Evolutionary conservation across 495 filamentous ascomycete species (phyloP).

Genomic region (Hypoxylon fragiforme): DNA sequence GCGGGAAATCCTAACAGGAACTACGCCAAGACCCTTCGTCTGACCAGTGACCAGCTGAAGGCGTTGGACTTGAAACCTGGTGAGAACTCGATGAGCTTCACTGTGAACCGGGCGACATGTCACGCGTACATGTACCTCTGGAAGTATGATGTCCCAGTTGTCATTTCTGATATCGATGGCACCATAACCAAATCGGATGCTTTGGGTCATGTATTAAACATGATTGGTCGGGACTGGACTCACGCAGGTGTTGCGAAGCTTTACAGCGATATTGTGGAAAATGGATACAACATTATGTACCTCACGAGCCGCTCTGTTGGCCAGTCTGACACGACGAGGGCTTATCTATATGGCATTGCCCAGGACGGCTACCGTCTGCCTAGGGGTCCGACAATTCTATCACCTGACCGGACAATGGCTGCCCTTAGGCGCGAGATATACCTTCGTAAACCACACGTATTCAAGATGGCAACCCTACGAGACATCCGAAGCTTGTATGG

Average conservation of each 20-base stretch:
- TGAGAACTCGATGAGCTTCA: slow-evolving; percentile 91
- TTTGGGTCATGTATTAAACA: slow-evolving; percentile 94
- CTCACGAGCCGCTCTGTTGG: slow-evolving; percentile 92
- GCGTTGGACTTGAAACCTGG: slow-evolving; percentile 79
- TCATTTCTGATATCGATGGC: slow-evolving; percentile 98
- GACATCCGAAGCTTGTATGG: slow-evolving; percentile 90
- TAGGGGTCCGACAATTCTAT: slow-evolving; percentile 89
- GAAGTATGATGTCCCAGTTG: slow-evolving; percentile 85
- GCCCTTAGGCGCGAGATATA: slow-evolving; percentile 93
- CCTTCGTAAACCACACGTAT: slow-evolving; percentile 93
- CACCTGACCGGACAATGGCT: slow-evolving; percentile 94
- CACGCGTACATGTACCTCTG: slow-evolving; percentile 90
- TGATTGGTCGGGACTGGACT: slow-evolving; percentile 98
- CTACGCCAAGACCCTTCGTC: slow-evolving; percentile 95
- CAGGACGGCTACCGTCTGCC: slow-evolving; percentile 88
- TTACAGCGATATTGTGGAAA: slow-evolving; percentile 91
- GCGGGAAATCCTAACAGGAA: slow-evolving; percentile 72
- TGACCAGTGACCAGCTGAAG: slow-evolving; percentile 95
- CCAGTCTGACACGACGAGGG: slow-evolving; percentile 86
- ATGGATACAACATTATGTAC: slow-evolving; percentile 99
- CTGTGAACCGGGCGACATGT: slow-evolving; percentile 91
- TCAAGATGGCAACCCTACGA: slow-evolving; percentile 97
- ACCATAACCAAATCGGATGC: slow-evolving; percentile 99
- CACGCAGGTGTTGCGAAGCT: slow-evolving; percentile 95
- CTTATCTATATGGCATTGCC: slow-evolving; percentile 85